phyloP scores from a whole-genome alignment of 139 green algal species.

The Eudorina sp. region DNA sequence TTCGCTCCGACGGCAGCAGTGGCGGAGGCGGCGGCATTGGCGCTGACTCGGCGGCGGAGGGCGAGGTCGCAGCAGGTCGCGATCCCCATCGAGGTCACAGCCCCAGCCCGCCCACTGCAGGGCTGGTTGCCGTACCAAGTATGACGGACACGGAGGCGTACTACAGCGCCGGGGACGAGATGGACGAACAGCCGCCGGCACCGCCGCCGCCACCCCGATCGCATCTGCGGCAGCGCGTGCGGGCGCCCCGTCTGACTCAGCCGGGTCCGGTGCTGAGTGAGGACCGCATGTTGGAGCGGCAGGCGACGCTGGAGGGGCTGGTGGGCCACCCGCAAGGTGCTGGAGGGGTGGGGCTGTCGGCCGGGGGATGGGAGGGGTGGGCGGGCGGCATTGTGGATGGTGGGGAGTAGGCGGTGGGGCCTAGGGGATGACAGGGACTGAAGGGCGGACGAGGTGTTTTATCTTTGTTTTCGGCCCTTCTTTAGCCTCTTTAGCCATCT shows the following conservation, averaged over 20 bases:
- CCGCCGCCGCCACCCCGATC: not conserved
- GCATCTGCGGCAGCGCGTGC: slow-evolving; percentile 44
- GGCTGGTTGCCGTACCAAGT: not conserved
- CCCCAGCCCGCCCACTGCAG: not conserved
- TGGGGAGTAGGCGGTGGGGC: not conserved
- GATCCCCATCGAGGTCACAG: not conserved
- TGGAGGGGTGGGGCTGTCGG: no score
- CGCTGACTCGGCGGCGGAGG: not conserved
- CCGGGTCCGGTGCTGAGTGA: slow-evolving; percentile 64
- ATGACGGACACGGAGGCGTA: slow-evolving; percentile 14
- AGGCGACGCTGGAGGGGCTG: slow-evolving; percentile 59
- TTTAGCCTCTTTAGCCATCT: no score
- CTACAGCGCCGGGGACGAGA: not conserved
- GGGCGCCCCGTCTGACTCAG: slow-evolving; percentile 51
- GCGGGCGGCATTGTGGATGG: not conserved
- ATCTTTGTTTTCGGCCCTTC: no score
- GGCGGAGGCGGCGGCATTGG: not conserved
- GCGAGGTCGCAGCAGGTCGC: no score
- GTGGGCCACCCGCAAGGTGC: slow-evolving; percentile 18
- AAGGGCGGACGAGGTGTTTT: no score
- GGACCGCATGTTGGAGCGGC: slow-evolving; percentile 69
- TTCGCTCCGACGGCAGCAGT: not conserved
- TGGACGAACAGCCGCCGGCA: not conserved
- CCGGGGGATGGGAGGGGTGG: not conserved
- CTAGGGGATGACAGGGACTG: no score